Evolutionary conservation across 1,284 basidiomycete species (phyloP).

Genomic region (Moesziomyces sp.): DNA sequence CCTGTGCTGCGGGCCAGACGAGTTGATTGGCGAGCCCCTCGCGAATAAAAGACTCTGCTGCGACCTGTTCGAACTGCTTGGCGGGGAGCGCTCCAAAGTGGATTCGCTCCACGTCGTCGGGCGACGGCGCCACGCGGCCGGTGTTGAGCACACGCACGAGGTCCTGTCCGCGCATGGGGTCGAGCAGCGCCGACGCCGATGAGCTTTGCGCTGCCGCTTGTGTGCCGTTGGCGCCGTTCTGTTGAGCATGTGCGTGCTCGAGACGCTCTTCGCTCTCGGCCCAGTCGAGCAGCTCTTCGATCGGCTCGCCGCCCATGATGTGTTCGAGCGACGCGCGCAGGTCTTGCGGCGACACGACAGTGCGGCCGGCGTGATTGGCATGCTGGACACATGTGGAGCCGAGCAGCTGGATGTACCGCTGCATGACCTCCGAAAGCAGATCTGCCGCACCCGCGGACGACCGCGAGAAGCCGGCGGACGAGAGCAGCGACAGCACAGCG

Average conservation of each 20-base stretch:
- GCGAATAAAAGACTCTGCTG: constrained; percentile 29
- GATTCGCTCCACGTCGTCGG: constrained; percentile 17
- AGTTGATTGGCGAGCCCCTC: constrained; percentile 22
- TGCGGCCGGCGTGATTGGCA: constrained; percentile 49
- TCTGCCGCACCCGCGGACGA: constrained; percentile 44
- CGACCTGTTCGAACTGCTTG: constrained; percentile 18
- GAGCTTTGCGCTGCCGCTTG: constrained; percentile 7
- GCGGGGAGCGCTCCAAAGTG: constrained; percentile 22
- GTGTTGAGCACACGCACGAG: constrained; percentile 28
- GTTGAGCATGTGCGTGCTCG: background rate
- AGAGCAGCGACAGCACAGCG: constrained; percentile 36
- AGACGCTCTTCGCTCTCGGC: constrained; percentile 49
- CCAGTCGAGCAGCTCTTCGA: constrained; percentile 54
- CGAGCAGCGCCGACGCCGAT: constrained; percentile 18
- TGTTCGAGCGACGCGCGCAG: constrained; percentile 49
- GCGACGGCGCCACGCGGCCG: constrained; percentile 23
- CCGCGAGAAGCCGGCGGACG: constrained; percentile 50
- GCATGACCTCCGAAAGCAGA: constrained; percentile 53
- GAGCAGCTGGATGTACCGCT: constrained; percentile 52
- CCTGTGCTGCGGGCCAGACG: constrained; percentile 22
- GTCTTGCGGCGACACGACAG: constrained; percentile 38
- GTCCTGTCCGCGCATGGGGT: constrained; percentile 45
- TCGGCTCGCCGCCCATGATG: constrained; percentile 45
- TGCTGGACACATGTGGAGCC: constrained; percentile 38
- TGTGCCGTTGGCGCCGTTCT: constrained; percentile 16